Conservation (phyloP, 495 filamentous ascomycete species). For the Aspergillus biplanus region DNA sequence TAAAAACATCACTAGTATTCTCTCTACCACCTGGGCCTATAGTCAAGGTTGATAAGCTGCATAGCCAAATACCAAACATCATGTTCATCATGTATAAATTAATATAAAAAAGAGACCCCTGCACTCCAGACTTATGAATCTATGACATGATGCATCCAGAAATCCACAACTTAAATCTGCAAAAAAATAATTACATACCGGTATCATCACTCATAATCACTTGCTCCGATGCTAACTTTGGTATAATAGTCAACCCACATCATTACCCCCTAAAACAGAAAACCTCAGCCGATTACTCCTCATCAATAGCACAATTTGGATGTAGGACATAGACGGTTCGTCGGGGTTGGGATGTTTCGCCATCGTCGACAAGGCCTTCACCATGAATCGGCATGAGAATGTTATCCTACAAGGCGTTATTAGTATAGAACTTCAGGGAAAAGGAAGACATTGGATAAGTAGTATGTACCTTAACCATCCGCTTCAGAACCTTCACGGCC, state of each 20-base stretch:
- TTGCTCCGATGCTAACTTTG: constrained; percentile 9
- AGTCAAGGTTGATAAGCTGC: too few species aligned
- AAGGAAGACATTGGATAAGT: not conserved
- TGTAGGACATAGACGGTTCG: constrained; percentile 87
- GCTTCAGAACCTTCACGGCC: constrained; percentile 86
- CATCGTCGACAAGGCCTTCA: constrained; percentile 70
- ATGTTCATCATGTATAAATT: not conserved
- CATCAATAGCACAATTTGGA: constrained; percentile 89
- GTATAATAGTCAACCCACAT: not conserved
- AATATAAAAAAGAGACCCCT: constrained; percentile 10
- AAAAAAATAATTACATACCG: constrained; percentile 10
- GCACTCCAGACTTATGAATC: constrained; percentile 21
- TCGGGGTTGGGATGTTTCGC: constrained; percentile 48
- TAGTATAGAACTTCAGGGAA: constrained; percentile 16
- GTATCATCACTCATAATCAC: constrained; percentile 24
- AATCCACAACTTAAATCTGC: constrained; percentile 14
- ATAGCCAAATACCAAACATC: not conserved
- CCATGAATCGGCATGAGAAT: constrained; percentile 89
- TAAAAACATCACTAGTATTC: too few species aligned
- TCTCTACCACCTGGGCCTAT: too few species aligned
- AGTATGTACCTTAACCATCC: constrained; percentile 88
- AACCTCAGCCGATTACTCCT: constrained; percentile 42
- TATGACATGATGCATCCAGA: constrained; percentile 16
- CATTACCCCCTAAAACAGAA: constrained; percentile 5
- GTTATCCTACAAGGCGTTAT: constrained; percentile 68